A percentile compares a stretch with the other conserved stretches of the same genome.
Conservation (phyloP, 805 yeast genomes). For the Saccharomycopsis babjevae region DNA sequence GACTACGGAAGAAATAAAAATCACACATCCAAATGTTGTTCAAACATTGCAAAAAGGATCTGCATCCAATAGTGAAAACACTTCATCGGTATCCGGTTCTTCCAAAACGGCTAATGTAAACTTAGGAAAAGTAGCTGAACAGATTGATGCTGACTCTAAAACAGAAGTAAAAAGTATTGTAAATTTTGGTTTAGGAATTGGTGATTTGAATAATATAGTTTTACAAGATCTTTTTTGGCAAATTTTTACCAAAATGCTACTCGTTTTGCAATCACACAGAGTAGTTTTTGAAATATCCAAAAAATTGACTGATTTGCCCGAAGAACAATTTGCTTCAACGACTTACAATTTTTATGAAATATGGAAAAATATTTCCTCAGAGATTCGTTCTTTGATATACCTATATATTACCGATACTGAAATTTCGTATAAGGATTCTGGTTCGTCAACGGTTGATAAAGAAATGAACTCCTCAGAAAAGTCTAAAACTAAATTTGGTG, state of each 20-base stretch:
- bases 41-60: background rate
- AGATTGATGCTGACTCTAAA: background rate
- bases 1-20: constrained; percentile 54
- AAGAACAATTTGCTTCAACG: constrained; percentile 16
- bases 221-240: constrained; percentile 63
- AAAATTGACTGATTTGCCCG: constrained; percentile 20
- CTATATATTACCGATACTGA: constrained; percentile 26
- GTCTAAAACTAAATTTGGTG: constrained; percentile 7
- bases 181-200: constrained; percentile 29
- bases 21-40: constrained; percentile 35
- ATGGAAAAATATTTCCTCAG: constrained; percentile 36
- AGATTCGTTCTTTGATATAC: constrained; percentile 29
- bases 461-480: constrained; percentile 9
- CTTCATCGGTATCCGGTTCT: background rate
- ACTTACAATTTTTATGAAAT: constrained; percentile 32
- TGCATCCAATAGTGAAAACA: background rate
- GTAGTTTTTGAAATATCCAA: constrained; percentile 50
- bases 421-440: constrained; percentile 13
- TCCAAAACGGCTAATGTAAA: background rate
- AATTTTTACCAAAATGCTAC: constrained; percentile 51
- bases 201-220: constrained; percentile 43
- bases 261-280: constrained; percentile 60
- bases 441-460: background rate
- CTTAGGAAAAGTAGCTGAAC: background rate
- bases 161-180: background rate